These are phyloP conservation scores for Hypoxylon sp. DNA, from an alignment of 2,329 filamentous ascomycete species.

Conservation along the genomic window DNA sequence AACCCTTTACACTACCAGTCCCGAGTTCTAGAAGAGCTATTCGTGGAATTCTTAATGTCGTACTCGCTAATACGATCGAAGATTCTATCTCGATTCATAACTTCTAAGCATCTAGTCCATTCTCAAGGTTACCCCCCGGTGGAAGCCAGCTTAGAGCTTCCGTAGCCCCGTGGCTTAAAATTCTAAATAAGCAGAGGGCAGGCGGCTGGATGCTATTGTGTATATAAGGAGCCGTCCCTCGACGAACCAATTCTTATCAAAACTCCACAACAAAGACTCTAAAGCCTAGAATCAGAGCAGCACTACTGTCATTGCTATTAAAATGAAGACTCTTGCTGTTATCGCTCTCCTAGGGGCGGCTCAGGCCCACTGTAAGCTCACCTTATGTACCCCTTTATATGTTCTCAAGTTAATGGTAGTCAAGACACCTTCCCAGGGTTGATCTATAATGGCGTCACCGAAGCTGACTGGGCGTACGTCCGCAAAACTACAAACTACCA, in stretches of 20 bases:
- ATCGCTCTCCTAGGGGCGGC: constrained; percentile 44
- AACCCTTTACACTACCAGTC: background rate
- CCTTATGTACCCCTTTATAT: background rate
- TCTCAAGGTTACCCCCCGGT: background rate
- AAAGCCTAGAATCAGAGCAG: background rate
- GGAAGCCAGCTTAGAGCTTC: background rate
- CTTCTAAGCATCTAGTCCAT: background rate
- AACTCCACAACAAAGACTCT: background rate
- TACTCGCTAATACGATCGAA: background rate
- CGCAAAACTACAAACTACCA: constrained; percentile 58
- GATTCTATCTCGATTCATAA: background rate
- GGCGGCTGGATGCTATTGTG: background rate
- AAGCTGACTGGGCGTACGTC: constrained; percentile 55
- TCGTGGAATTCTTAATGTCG: background rate
- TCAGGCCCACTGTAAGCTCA: constrained; percentile 50
- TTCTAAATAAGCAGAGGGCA: background rate
- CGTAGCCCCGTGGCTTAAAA: background rate
- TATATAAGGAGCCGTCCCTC: constrained; percentile 5
- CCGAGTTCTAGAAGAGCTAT: background rate
- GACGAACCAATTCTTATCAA: background rate
- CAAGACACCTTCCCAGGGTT: constrained; percentile 51
- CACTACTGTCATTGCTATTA: background rate
- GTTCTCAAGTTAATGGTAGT: constrained; percentile 30
- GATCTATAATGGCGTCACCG: constrained; percentile 47
- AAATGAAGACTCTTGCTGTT: constrained; percentile 46